Conservation (phyloP, 805 yeast species). For the Saccharomycopsis microspora region DNA sequence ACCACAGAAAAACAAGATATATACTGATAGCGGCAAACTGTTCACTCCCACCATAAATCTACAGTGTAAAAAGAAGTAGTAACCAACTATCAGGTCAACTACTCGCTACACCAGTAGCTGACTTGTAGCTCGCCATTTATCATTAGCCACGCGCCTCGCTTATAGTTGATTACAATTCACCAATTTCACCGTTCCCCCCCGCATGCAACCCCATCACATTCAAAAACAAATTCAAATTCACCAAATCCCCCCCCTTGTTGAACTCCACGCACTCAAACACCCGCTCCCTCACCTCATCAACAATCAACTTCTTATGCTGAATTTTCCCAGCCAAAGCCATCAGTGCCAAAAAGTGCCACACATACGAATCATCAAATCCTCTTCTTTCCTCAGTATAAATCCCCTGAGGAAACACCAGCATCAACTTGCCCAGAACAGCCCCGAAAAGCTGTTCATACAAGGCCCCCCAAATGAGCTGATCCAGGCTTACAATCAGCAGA, state of each 20-base stretch:
- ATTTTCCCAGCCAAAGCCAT: slow-evolving; percentile 83
- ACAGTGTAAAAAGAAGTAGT: no score
- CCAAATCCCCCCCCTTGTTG: slow-evolving; percentile 62
- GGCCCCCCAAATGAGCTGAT: slow-evolving; percentile 61
- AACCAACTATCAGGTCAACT: background rate
- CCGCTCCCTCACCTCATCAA: slow-evolving; percentile 88
- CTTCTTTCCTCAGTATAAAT: slow-evolving; percentile 12
- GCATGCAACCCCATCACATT: slow-evolving; percentile 96
- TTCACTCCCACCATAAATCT: no score
- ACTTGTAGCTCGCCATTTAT: background rate
- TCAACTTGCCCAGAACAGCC: slow-evolving; percentile 64
- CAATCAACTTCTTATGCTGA: slow-evolving; percentile 85
- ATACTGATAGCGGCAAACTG: no score
- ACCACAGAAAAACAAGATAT: no score
- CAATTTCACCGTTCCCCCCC: slow-evolving; percentile 68
- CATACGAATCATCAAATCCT: slow-evolving; percentile 59
- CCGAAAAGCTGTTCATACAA: slow-evolving; percentile 78
- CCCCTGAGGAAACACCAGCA: slow-evolving; percentile 43
- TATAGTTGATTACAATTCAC: slow-evolving; percentile 44
- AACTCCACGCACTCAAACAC: slow-evolving; percentile 79
- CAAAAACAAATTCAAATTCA: slow-evolving; percentile 80
- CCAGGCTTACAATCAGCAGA: slow-evolving; percentile 20
- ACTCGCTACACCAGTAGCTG: background rate
- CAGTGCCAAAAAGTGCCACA: slow-evolving; percentile 96
- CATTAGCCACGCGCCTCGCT: background rate